Conservation (phyloP, 495 filamentous ascomycete genomes). For the Aspergillus carlsbadensis region DNA sequence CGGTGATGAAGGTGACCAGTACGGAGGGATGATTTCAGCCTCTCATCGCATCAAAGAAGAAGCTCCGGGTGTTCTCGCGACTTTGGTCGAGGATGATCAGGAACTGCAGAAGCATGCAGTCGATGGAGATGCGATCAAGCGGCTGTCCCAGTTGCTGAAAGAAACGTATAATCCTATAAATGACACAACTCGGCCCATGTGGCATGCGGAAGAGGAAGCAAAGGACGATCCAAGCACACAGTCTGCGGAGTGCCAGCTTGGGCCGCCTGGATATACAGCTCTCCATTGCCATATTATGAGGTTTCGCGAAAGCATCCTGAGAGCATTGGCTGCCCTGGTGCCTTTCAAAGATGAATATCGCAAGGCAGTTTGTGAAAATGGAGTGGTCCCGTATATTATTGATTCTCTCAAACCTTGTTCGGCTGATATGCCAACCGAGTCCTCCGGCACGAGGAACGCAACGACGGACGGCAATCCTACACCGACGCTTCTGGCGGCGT, state of each 20-base stretch:
- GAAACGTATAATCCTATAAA: constrained; percentile 55
- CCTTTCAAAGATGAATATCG: constrained; percentile 81
- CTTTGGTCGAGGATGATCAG: constrained; percentile 72
- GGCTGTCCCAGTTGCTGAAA: constrained; percentile 74
- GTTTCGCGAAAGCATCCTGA: constrained; percentile 74
- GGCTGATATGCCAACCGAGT: constrained; percentile 28
- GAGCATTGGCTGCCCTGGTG: constrained; percentile 74
- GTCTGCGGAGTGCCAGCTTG: constrained; percentile 44
- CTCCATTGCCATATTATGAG: constrained; percentile 70
- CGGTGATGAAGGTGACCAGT: constrained; percentile 39
- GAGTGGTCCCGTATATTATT: constrained; percentile 75
- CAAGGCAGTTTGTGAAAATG: constrained; percentile 78
- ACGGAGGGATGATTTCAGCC: constrained; percentile 39
- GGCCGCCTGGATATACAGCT: constrained; percentile 59
- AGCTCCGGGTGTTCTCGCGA: constrained; percentile 71
- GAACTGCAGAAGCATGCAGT: constrained; percentile 78
- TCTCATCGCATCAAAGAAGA: constrained; percentile 59
- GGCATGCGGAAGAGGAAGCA: constrained; percentile 36
- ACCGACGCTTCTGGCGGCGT: constrained; percentile 80
- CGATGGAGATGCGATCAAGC: constrained; percentile 73
- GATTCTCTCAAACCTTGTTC: constrained; percentile 71
- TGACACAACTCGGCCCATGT: constrained; percentile 37
- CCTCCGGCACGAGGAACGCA: constrained; percentile 36
- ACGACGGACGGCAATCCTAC: constrained; percentile 48
- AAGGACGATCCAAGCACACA: constrained; percentile 21